Conservation (phyloP, 1,139 yeast species). For the Yamadazyma epiphylla region DNA sequence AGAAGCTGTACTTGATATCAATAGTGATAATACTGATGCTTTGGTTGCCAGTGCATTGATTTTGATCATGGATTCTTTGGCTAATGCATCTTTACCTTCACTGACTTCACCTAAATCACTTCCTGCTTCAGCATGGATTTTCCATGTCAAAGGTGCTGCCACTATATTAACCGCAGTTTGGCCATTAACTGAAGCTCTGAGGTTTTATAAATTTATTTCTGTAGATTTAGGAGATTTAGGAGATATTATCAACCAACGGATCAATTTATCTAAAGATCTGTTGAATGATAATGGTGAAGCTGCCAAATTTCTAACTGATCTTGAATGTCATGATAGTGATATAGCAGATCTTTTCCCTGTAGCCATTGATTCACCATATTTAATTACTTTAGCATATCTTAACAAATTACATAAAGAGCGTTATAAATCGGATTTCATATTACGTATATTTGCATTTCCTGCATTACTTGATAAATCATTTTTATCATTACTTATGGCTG, state of each 20-base stretch:
- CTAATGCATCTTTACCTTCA: constrained; percentile 81
- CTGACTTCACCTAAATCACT: constrained; percentile 58
- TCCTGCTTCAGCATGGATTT: constrained; percentile 95
- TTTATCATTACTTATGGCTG: constrained; percentile 70
- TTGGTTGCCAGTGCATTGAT: constrained; percentile 88
- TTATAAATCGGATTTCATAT: constrained; percentile 77
- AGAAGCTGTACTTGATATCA: constrained; percentile 81
- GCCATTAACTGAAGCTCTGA: constrained; percentile 78
- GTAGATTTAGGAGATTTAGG: constrained; percentile 81
- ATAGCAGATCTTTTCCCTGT: constrained; percentile 86
- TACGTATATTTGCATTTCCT: constrained; percentile 89
- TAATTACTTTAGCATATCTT: constrained; percentile 79
- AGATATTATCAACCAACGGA: constrained; percentile 60
- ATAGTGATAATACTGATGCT: constrained; percentile 85
- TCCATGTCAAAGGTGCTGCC: constrained; percentile 95
- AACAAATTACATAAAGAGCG: constrained; percentile 82
- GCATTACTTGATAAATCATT: constrained; percentile 81
- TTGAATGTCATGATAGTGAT: constrained; percentile 83
- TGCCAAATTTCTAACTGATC: constrained; percentile 46
- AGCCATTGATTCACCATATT: constrained; percentile 75
- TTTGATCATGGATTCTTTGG: constrained; percentile 86
- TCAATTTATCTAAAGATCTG: constrained; percentile 18
- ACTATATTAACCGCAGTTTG: constrained; percentile 92
- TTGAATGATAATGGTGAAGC: constrained; percentile 10
- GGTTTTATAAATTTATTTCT: constrained; percentile 72